These are phyloP conservation scores for Fusarium marasasianum DNA, from an alignment of 2,329 filamentous ascomycete species.

Conservation along the genomic window DNA sequence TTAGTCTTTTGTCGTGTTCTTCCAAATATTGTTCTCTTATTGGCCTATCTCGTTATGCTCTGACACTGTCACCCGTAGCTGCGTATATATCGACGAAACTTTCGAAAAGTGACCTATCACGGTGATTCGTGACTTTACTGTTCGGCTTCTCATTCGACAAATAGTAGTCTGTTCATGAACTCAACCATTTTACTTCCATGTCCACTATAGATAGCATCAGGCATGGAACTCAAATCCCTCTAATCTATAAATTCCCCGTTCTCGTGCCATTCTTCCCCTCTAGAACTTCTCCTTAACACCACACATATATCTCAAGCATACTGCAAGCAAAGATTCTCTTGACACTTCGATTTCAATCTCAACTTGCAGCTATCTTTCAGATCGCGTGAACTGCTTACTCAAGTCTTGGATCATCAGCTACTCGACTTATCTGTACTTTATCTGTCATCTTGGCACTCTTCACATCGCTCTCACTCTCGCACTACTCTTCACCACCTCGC, in stretches of 20 bases:
- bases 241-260: background rate
- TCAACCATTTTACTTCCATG: background rate
- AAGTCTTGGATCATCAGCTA: background rate
- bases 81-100: background rate
- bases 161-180: background rate
- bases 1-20: background rate
- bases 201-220: background rate
- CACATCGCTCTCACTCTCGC: background rate
- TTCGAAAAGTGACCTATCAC: background rate
- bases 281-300: background rate
- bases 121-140: background rate
- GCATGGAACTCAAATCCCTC: too few species aligned
- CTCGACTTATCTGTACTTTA: background rate
- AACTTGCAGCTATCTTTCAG: background rate
- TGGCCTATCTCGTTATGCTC: background rate
- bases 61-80: background rate
- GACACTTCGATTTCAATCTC: background rate
- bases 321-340: background rate
- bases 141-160: background rate
- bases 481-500: too few species aligned
- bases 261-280: accelerated
- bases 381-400: too few species aligned
- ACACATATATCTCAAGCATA: background rate
- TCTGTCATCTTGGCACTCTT: too few species aligned
- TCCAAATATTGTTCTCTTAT: background rate